Evolutionary conservation across 768 basidiomycete species (phyloP), one percentile per base, ranked within the genome.

Genomic region (Mycena leptocephala): DNA sequence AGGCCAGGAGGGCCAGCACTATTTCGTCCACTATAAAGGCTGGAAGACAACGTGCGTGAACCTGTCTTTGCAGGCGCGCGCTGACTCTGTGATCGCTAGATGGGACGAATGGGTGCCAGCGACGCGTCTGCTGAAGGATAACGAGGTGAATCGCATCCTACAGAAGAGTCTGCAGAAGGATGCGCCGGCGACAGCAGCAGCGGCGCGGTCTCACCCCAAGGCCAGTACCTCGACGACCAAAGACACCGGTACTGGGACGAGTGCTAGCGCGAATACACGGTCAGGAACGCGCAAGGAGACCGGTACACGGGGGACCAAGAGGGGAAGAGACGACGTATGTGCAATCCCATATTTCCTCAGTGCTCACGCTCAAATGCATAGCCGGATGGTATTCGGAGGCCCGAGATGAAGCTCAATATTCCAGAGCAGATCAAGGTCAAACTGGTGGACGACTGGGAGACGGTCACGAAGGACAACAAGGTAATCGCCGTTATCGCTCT

Each of bases 31-130:
- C 84, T 99, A 99, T 89, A 98, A 99, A 85, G 98, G 98, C 11
- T 99, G 98, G 98, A 99, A 99, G 84, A 95, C 96, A 84, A 97
- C 96, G 96, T 97, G 82, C 78, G 92, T 72, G 56, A 35, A 30
- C 59, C 53, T 73, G 37, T 68, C n/a, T 20, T 5, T 7, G 30
- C 55, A 11, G 35, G 58, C 58, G 55, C 53, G 48, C 75, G 22
- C 58, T 77, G 37, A 67, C 30, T 28, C 33, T 26, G 53, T 68
- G 61, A 68, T 30, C 32, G 33, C 51, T 48, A 98, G 97, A 75
- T 99, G 97, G 97, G 97, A 98, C 86, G 97, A 99, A 88, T 99
- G 96, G 96, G 98, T 99, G 0, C 95, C 95, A 2, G 89, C 91
- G 28, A 82, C 82, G 28, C 93, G 98, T 6, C 87, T 99, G 37